These are phyloP conservation scores for Phytopythium boreale DNA, from an alignment of 352 stramenopile genomes.

Conservation along the genomic window DNA sequence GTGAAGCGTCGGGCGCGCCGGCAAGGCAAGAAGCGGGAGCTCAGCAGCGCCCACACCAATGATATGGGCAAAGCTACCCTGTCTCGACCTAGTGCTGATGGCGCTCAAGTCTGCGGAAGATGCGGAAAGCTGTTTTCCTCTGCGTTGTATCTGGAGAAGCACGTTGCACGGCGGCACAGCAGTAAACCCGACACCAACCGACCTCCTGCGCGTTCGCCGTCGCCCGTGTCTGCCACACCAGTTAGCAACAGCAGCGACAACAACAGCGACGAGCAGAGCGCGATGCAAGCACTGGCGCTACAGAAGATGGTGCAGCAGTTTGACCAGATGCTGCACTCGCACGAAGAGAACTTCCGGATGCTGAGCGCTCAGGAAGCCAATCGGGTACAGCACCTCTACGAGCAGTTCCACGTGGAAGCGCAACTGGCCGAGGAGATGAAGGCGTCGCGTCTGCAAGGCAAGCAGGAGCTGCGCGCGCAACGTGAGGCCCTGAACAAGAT, in stretches of 20 bases:
- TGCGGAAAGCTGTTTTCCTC: constrained; percentile 77
- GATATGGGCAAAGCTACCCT: constrained; percentile 8
- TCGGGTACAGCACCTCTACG: constrained; percentile 53
- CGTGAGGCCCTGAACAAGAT: constrained; percentile 37
- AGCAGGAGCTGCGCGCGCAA: constrained; percentile 26
- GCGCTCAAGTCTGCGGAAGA: constrained; percentile 49
- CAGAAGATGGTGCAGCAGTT: constrained; percentile 54
- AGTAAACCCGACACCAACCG: background rate
- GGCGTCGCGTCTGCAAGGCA: constrained; percentile 16
- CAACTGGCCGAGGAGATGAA: constrained; percentile 45
- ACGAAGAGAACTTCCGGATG: constrained; percentile 44
- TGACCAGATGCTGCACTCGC: constrained; percentile 38
- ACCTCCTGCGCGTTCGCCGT: background rate
- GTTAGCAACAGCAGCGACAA: constrained; percentile 7
- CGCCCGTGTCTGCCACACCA: background rate
- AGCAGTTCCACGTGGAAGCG: constrained; percentile 45
- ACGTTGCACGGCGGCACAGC: constrained; percentile 48
- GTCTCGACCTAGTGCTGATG: constrained; percentile 20
- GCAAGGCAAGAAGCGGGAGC: constrained; percentile 10
- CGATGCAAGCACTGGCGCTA: constrained; percentile 18
- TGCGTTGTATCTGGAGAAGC: constrained; percentile 54
- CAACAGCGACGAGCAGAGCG: constrained; percentile 1
- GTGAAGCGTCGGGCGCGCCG: constrained; percentile 18
- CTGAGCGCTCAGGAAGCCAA: constrained; percentile 40
- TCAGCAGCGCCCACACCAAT: constrained; percentile 1